These are phyloP conservation scores for Microdochium bolleyi DNA, from an alignment of 2,329 filamentous ascomycete genomes.

Conservation along the genomic window DNA sequence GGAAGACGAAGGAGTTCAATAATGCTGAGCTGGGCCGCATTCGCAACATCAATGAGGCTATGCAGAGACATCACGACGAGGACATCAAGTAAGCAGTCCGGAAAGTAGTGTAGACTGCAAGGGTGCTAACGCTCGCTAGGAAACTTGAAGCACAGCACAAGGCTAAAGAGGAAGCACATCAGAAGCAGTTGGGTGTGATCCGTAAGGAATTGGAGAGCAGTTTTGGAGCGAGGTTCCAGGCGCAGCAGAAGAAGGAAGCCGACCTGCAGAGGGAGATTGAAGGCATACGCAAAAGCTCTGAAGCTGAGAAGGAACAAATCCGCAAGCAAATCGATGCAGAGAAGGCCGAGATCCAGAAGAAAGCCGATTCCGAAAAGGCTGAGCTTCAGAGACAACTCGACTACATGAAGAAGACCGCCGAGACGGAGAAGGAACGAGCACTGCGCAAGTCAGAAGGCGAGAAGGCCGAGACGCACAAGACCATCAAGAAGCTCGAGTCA, in stretches of 20 bases:
- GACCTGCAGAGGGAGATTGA: constrained; percentile 16
- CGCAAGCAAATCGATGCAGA: constrained; percentile 6
- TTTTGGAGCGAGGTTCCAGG: constrained; percentile 20
- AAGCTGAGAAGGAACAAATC: constrained; percentile 10
- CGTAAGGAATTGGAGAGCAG: constrained; percentile 14
- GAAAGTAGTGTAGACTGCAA: background rate
- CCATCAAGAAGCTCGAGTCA: background rate
- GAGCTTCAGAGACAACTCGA: constrained; percentile 32
- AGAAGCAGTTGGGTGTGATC: constrained; percentile 13
- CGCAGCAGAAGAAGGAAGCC: constrained; percentile 25
- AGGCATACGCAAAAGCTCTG: constrained; percentile 7
- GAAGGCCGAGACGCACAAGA: background rate
- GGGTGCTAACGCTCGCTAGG: constrained; percentile 13
- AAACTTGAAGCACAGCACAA: constrained; percentile 38
- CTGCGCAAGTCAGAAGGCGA: constrained; percentile 2
- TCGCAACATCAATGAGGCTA: constrained; percentile 59
- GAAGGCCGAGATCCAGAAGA: constrained; percentile 18
- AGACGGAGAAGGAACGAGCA: constrained; percentile 27
- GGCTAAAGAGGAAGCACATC: constrained; percentile 31
- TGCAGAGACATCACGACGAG: constrained; percentile 63
- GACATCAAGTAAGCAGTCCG: constrained; percentile 44
- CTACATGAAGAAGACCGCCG: constrained; percentile 36
- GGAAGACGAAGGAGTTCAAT: constrained; percentile 52
- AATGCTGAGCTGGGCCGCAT: constrained; percentile 46
- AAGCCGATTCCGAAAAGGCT: constrained; percentile 16